Evolutionary conservation across 2,329 filamentous ascomycete genomes (phyloP), one percentile per base, ranked within the genome.

Genomic region (Aspergillus phoenicis): DNA sequence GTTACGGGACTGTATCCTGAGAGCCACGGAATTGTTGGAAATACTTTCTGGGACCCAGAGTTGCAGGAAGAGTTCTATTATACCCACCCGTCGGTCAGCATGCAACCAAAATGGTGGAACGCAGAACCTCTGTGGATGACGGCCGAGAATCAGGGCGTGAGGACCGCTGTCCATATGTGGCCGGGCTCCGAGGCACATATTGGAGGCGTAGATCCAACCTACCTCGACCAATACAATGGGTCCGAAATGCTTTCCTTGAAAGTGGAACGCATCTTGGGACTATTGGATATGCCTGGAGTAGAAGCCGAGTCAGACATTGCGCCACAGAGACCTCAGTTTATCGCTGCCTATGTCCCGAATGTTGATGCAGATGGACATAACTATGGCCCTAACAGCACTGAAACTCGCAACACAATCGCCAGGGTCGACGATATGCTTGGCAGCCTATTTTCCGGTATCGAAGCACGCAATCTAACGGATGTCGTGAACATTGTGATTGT

Each of bases 401-500:
- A 97, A 76, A 96, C 97, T 61, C 83, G 87, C 30, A 77, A 80
- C 2, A 96, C 91, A 0, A 97, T 99, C 62, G 79, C 81, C 1
- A 79, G 85, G n/a, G 93, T 91, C 1, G 95, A 99, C 74, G 79
- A 77, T 2, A 96, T 98, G 91, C 81, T 99, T 26, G 89, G 87
- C 28, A 76, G 84, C 22, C 79, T 99, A 1, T 89, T 98, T 70
- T 75, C 81, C 1, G 93, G 93, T 0, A 82, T 99, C 0, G 86
- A 93, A 63, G 79, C 84, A 51, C 88, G 95, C 52, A 97, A 98
- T 73, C 79, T 99, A 54, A 97, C 93, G 0, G 74, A 89, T 20
- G 90, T 99, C 62, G 91, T 98, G 72, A 99, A 99, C 67, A 85
- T 99, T 7, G 88, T 99, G 36, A 84, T 99, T n/a, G 94, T 99